Base-by-base conservation (phyloP, 164 flowering plant genomes). In the Tetracentron sinense region DNA sequence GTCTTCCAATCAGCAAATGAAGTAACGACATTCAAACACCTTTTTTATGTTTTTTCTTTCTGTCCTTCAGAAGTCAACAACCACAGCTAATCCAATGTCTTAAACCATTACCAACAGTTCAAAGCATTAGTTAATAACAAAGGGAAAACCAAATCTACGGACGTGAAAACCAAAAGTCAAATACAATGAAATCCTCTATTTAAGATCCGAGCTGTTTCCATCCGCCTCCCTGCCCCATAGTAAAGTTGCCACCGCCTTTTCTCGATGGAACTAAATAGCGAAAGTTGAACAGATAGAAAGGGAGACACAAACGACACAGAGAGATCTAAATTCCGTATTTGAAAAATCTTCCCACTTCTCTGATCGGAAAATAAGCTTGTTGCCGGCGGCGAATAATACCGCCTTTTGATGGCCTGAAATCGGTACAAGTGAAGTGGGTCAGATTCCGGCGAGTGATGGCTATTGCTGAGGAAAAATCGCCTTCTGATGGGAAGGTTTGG, bases 401-500 rank as follows among this genome's bases (percentile, higher is more conserved):
- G 44, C 22, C 11, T 63, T 35, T 58, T 46, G 55, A 60, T 38
- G 52, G 51, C 12, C 49, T 60, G 46, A 60, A 10, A 53, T 23
- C 35, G 30, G 52, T 61, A 19, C 20, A 1, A 23, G 55, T 61
- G 44, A 31, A 25, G 44, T 61, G 64, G 55, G 64, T 61, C 46
- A 30, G 64, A 16, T 49, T 49, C 56, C 28, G 28, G 14, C 31
- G 16, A 46, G 22, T 19, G 35, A 86, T 87, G 88, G 84, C 85
- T 6, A 65, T 82, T 28, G 72, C 72, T 50, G 88, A 85, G 19
- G 74, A 73, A 28, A 80, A 64, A 69, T 58, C 87, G 8, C 49
- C 74, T 28, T 68, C 81, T 31, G 82, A 82, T 21, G 81, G 77
- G 16, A 89, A 85, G 62, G 80, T 81, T 6, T 90, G 91, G 96